Base-by-base conservation (phyloP, 306 rosid species). In the Purshia tridentata region DNA sequence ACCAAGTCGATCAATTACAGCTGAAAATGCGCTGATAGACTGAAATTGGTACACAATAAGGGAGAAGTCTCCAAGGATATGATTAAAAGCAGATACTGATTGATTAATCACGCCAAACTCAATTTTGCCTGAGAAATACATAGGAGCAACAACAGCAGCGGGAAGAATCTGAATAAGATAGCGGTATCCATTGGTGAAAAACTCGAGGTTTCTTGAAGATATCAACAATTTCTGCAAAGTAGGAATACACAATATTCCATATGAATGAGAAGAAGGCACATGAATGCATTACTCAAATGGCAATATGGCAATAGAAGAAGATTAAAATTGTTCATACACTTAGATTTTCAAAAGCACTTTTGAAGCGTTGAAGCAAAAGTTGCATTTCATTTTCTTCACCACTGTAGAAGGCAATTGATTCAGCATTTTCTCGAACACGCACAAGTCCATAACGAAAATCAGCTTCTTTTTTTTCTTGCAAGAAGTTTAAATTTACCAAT, bases 391-490 rank as follows among this genome's bases (percentile, higher is more conserved):
- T 91, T 23, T 84, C 85, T 90, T 94, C 99, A 53, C 97, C 99
- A 37, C 96, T 80, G 70, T 94, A 94, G 84, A 94, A 94, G 72
- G 99, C 97, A 80, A 94, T 88, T 49, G 99, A 91, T 82, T 94
- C 99, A 59, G 99, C 91, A 87, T 94, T 94, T 84, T 94, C 99
- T 72, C 99, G 91, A 60, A 94, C 78, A 2, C 99, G 87, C 50
- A 94, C 99, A 50, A 94, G 99, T 50, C 97, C 97, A 75, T 94
- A 94, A 75, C 99, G 97, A 70, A 94, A 94, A 86, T 94, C 99
- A 71, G 99, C 99, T 76, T 94, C 99, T 73, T 94, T 94, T 77
- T 94, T 94, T 83, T 94, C 99, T 94, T 94, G 99, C 87, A 94
- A 80, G 84, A 94, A 94, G 77, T 94, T 91, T 42, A 91, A 74